These are phyloP conservation scores for Hypoxylon sp. DNA, from an alignment of 2,329 filamentous ascomycete genomes.

Conservation along the genomic window DNA sequence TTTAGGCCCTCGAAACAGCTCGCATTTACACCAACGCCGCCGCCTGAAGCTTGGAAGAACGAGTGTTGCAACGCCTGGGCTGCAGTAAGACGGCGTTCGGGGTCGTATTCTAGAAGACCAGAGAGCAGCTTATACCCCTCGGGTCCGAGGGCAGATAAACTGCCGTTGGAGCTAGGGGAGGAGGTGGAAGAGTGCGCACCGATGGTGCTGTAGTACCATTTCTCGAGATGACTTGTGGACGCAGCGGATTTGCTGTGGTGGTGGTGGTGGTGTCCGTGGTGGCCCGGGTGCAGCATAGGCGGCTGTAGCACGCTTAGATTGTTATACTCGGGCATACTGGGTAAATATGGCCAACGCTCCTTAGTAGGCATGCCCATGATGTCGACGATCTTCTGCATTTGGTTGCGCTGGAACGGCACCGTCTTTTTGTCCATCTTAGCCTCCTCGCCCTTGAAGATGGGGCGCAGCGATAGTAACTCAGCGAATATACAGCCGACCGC, in stretches of 20 bases:
- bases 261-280: slow-evolving; percentile 54
- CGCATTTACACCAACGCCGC: slow-evolving; percentile 77
- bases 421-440: slow-evolving; percentile 99
- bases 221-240: slow-evolving; percentile 73
- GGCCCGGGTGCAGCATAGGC: slow-evolving; percentile 61
- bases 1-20: slow-evolving; percentile 95
- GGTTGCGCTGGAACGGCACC: slow-evolving; percentile 95
- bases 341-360: slow-evolving; percentile 87
- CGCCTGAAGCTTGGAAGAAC: slow-evolving; percentile 77
- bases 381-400: slow-evolving; percentile 99
- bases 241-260: slow-evolving; percentile 53
- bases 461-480: slow-evolving; percentile 88
- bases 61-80: slow-evolving; percentile 90
- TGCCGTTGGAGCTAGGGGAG: slow-evolving; percentile 58
- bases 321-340: slow-evolving; percentile 87
- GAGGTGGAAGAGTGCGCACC: slow-evolving; percentile 68
- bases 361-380: slow-evolving; percentile 93
- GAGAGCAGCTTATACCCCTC: slow-evolving; percentile 88
- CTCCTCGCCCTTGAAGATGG: slow-evolving; percentile 98
- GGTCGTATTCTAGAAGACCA: slow-evolving; percentile 92
- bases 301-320: slow-evolving; percentile 74
- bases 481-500: slow-evolving; percentile 98
- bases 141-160: slow-evolving; percentile 74
- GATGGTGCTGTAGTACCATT: slow-evolving; percentile 83
- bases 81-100: slow-evolving; percentile 87